Base-by-base conservation (phyloP, 2,329 filamentous ascomycete species). In the Zasmidium citrigriseum region DNA sequence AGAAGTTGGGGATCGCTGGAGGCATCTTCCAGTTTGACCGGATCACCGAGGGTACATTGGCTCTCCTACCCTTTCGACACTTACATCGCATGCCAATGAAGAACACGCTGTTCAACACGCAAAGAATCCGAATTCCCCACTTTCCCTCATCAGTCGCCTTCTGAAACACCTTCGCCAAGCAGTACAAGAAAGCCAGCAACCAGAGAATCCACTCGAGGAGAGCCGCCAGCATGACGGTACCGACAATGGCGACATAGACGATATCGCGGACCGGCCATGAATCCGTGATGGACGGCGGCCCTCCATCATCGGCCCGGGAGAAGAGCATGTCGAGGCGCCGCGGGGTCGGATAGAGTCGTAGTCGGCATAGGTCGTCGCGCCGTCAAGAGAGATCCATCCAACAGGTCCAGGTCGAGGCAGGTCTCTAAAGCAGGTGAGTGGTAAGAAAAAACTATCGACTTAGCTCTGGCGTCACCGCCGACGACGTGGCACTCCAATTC, bases 161-260 rank as follows among this genome's bases (percentile, higher is more conserved):
- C 64, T 86, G 81, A 69, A 89, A 96, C 25, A 93, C 92, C 73
- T 97, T 96, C 70, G 86, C 78, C 1, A 97, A 80, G 72, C 93
- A 98, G 76, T 97, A 98, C 62, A 95, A 72, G 72, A 98, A 98
- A 2, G 93, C 92, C n/a, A 89, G 86, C 44, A 98, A 82, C 91
- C 93, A 97, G 14, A 98, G 83, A 60, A 96, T 87, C 92, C 95
- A 98, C 77, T 98, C 93, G 9, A 98, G 80, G 25, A 92, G 81
- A 1, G 93, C 93, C 59, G 89, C 90, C 22, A 95, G 69, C 87
- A 97, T 91, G 51, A 97, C 80, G 5, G 88, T 75, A 18, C 90
- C 90, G 34, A 97, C 83, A 65, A 97, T 88, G 56, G 87, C 80
- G 9, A 93, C 88, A 73, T 96, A 97, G 57, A 93, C 80, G 67